Evolutionary conservation across 23 red algal genomes (phyloP).

Genomic region (Gracilaria domingensis): DNA sequence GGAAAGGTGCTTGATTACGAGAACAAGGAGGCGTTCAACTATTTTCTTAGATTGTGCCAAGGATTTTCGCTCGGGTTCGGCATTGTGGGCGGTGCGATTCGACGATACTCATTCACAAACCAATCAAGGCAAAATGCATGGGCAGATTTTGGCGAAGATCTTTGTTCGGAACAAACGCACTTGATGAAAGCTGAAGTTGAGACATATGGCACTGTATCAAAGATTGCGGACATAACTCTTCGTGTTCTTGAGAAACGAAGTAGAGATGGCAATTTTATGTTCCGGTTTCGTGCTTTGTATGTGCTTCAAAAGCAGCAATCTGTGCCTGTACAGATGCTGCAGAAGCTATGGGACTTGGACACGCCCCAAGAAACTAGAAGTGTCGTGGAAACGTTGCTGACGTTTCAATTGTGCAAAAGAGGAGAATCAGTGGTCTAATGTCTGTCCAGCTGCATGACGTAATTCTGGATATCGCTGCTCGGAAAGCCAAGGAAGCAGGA

Average conservation of each 20-base stretch:
- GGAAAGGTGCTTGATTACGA: background rate
- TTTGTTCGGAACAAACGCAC: no score
- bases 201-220: background rate
- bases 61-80: background rate
- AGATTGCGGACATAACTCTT: background rate
- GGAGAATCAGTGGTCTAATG: background rate
- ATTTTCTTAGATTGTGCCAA: slow-evolving; percentile 17
- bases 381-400: background rate
- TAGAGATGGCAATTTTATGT: background rate
- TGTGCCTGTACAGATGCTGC: slow-evolving; percentile 25
- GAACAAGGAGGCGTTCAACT: background rate
- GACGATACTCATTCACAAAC: background rate
- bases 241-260: background rate
- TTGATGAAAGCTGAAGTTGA: no score
- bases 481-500: background rate
- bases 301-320: no score
- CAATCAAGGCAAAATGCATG: background rate
- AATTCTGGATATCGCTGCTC: slow-evolving; percentile 10
- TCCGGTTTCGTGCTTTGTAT: background rate
- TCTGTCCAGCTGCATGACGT: background rate
- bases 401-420: slow-evolving; percentile 3
- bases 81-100: background rate
- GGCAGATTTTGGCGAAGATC: no score
- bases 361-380: background rate
- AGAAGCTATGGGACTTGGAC: slow-evolving; percentile 4